Evolutionary conservation across 2,329 filamentous ascomycete genomes (phyloP), one percentile per base, ranked within the genome.

Genomic region (Colletotrichum horii): DNA sequence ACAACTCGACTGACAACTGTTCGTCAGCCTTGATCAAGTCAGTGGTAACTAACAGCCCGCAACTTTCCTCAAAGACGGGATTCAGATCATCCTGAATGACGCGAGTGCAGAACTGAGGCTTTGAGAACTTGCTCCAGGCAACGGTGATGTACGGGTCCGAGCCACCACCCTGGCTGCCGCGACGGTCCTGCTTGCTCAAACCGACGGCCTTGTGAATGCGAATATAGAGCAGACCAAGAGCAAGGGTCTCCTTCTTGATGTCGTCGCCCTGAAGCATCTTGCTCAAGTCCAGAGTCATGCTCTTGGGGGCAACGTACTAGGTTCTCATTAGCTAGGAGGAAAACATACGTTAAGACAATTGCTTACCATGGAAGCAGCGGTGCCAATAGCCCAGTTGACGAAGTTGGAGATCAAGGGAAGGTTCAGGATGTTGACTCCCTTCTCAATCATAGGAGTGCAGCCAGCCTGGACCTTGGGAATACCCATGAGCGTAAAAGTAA

Each of bases 101-200:
- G 64, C 97, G 93, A 2, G 97, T 98, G 84, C 96, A 98, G 85
- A 98, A 98, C 91, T 98, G 97, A 3, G 96, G 96, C 86, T 99
- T 99, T 72, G 94, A 95, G 80, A 98, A 98, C 84, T 98, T 98
- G 80, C 95, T 97, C 88, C 97, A 98, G 55, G 94, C 94, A 43
- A 98, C 90, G 36, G 96, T 98, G 82, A 98, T 97, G 83, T 98
- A 98, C 0, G 96, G 96, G 79, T 99, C 97, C 66, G 95, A 97
- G 60, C 96, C 96, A 38, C 97, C 96, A 22, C 95, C 94, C 68
- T 93, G 90, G 80, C 93, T 96, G 55, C 96, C 96, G 74, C 95
- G 93, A 64, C 87, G 85, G 82, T 99, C 97, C 82, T 98, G 96
- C 85, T 98, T 98, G 87, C 95, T 98, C 74, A 99, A 89, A 0